Base-by-base conservation (phyloP, 192 early-diverging fungal genomes). In the Coemansia sp. region DNA sequence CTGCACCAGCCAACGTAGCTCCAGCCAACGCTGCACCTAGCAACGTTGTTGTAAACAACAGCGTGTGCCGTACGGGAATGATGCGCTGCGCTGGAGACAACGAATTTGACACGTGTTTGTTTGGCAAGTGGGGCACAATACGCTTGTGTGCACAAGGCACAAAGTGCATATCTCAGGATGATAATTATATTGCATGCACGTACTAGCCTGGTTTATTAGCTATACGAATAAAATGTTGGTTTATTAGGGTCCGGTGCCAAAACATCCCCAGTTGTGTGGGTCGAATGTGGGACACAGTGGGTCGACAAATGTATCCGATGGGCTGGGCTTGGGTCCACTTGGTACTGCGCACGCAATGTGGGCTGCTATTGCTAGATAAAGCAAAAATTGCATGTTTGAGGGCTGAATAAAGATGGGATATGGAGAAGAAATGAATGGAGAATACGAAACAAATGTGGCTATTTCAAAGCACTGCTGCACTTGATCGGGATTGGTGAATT, bases 211-310 rank as follows among this genome's bases (percentile, higher is more conserved):
- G 3, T n/a, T 50, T 38, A 18, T 34, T 36, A 51, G 24, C 40
- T 40, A 20, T 37, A 26, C 20, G 3, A 52, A 37, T 58, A 44
- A 44, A 44, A 15, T 34, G 17, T 24, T 20, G 23, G 11, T 58
- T 17, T 36, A n/a, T 6, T 63, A 77, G 9, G 75, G 75, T 1
- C 75, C 75, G 11, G 61, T 34, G 1, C 75, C 72, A 42, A 61
- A 63, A 38, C 72, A 74, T 3, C n/a, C 58, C 62, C 61, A 64
- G 64, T 79, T 79, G 47, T 48, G 25, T 4, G 63, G 50, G 46
- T 79, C 70, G 21, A 44, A 58, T 9, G 70, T 79, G 7, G 76
- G 76, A 18, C 76, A 79, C 2, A 79, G 63, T 20, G 76, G 75
- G 23, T 78, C 51, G 52, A n/a, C 12, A n/a, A 42, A 46, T 17